Evolutionary conservation across 2,329 filamentous ascomycete genomes (phyloP), one percentile per base, ranked within the genome.

Genomic region (Botrytis tulipae): DNA sequence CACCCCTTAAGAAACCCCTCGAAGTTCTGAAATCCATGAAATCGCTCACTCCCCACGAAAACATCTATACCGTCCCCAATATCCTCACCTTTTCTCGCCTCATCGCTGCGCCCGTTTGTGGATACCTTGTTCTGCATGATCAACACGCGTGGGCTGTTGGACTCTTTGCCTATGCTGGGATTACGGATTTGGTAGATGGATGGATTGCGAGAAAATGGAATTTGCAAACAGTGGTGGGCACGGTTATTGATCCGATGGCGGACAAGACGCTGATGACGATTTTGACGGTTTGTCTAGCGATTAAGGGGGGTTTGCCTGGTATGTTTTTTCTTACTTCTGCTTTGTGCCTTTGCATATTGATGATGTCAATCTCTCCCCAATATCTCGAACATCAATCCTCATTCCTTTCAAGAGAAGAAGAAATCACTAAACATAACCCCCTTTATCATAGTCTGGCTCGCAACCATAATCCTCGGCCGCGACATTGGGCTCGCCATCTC

Each of bases 51-150:
- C 80, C 85, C 14, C 93, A 91, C 81, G 96, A 99, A 83, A 94
- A 99, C 81, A 97, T 99, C 80, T 98, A 97, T 85, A 99, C 94
- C 51, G 81, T 99, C n/a, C 96, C 96, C 59, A 99, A 99, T 81
- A 86, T 97, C 75, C 87, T 99, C 71, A 99, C 96, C 1, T 91
- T 95, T 77, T 93, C 94, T 3, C 92, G 96, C 4, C 89, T 99
- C 57, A 81, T 93, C 69, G 92, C 93, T 1, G 93, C 96, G 0
- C 96, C 96, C 0, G 86, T 92, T 44, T 90, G 98, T 65, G 96
- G 95, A 73, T 98, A 97, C 81, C 89, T 96, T 35, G 91, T 99
- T 73, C 86, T 98, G 4, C 89, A 97, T 78, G 92, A 96, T 80
- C 88, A 94, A 61, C 92, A 97, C 81, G 86, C 88, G 46, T 90